A percentile compares a stretch with the other conserved stretches of the same genome.
These are phyloP conservation scores for Chalara sp. DNA, from an alignment of 2,329 filamentous ascomycete genomes.

Conservation along the genomic window DNA sequence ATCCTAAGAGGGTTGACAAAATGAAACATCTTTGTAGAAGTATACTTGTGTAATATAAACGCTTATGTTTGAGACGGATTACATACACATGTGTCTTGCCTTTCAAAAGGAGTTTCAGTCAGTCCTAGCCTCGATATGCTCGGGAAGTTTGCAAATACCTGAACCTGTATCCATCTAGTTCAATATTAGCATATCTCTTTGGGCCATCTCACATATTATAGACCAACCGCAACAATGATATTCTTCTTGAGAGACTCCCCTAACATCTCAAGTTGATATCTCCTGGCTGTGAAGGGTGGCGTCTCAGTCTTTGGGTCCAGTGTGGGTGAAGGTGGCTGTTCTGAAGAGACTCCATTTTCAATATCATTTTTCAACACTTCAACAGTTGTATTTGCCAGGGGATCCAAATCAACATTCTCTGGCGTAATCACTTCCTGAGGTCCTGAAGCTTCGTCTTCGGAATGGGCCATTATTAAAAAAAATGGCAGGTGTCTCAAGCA, in stretches of 20 bases:
- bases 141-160: constrained; percentile 23
- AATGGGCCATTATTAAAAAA: constrained; percentile 35
- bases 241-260: constrained; percentile 61
- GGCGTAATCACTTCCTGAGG: constrained; percentile 60
- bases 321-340: not conserved
- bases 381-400: not conserved
- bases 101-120: too few relatives aligned
- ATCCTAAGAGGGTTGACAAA: too few relatives aligned
- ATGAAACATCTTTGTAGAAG: too few relatives aligned
- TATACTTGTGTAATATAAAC: too few relatives aligned
- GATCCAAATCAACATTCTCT: not conserved
- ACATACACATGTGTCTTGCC: constrained; percentile 69
- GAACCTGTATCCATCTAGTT: constrained; percentile 57
- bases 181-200: not conserved
- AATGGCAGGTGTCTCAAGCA: constrained; percentile 12
- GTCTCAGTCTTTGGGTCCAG: not conserved
- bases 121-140: too few relatives aligned
- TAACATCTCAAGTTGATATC: constrained; percentile 42
- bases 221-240: constrained; percentile 60
- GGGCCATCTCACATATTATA: not conserved
- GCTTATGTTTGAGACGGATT: too few relatives aligned
- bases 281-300: not conserved
- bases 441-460: constrained; percentile 57
- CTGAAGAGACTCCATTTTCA: not conserved
- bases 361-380: not conserved